Conservation (phyloP, 73 alveolate genomes). For the Blepharisma japonicum region DNA sequence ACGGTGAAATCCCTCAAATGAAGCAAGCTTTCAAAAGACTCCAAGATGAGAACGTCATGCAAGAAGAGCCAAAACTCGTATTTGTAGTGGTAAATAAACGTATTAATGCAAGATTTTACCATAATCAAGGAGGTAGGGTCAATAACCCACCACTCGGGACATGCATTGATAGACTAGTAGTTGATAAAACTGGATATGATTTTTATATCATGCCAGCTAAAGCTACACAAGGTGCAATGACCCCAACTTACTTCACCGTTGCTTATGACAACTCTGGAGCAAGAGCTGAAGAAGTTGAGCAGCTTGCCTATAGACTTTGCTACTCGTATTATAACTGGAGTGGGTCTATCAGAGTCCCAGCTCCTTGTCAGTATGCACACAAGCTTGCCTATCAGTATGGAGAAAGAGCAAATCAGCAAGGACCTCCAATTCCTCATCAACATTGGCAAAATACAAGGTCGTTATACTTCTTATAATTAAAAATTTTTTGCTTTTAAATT, state of each 20-base stretch:
- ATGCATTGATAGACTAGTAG: conserved; percentile 75
- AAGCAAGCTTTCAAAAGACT: conserved; percentile 44
- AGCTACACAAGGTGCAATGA: conserved; percentile 90
- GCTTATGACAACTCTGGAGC: conserved; percentile 60
- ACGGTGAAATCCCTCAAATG: conserved; percentile 64
- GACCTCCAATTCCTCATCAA: conserved; percentile 31
- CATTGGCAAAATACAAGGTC: conserved; percentile 22
- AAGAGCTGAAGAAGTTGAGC: conserved; percentile 73
- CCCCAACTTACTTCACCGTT: conserved; percentile 92
- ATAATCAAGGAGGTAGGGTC: conserved; percentile 40
- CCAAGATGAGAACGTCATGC: not conserved
- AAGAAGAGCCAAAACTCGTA: conserved; percentile 45
- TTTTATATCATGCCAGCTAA: conserved; percentile 89
- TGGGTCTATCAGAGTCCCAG: conserved; percentile 92
- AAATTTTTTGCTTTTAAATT: too few species aligned
- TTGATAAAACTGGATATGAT: conserved; percentile 80
- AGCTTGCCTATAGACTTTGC: conserved; percentile 79
- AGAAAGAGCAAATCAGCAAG: conserved; percentile 54
- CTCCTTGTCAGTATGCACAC: conserved; percentile 91
- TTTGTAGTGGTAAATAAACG: conserved; percentile 52
- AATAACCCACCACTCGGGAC: conserved; percentile 91
- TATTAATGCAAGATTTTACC: conserved; percentile 66
- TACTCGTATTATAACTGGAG: conserved; percentile 91
- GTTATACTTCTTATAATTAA: not conserved
- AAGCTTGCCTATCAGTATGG: conserved; percentile 78